Evolutionary conservation across 768 basidiomycete genomes (phyloP).

Genomic region (Naganishia vaughanmartiniae): DNA sequence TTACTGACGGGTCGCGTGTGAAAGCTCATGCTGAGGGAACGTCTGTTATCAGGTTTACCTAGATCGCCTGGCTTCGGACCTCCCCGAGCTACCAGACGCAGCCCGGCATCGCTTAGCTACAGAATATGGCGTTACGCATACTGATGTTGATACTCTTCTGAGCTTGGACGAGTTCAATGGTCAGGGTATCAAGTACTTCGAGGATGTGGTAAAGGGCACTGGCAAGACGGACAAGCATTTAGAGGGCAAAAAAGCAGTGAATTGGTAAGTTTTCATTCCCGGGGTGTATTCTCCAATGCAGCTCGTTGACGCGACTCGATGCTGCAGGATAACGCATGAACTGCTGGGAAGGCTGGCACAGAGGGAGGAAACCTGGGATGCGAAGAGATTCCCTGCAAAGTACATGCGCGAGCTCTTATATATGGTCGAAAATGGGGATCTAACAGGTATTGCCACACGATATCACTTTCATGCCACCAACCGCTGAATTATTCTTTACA

Average conservation of each 20-base stretch:
- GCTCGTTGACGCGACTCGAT: slow-evolving; percentile 53
- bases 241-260: slow-evolving; percentile 70
- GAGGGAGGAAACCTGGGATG: slow-evolving; percentile 60
- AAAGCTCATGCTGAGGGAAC: neutral
- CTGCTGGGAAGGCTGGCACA: slow-evolving; percentile 73
- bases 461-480: neutral
- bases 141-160: slow-evolving; percentile 74
- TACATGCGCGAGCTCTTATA: slow-evolving; percentile 77
- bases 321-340: slow-evolving; percentile 66
- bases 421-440: slow-evolving; percentile 62
- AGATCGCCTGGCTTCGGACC: slow-evolving; percentile 55
- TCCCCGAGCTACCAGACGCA: slow-evolving; percentile 75
- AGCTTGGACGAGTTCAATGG: slow-evolving; percentile 63
- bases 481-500: neutral
- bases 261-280: slow-evolving; percentile 67
- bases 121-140: slow-evolving; percentile 58
- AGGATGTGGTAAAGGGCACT: slow-evolving; percentile 62
- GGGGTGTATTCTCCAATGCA: neutral
- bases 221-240: neutral
- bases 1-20: neutral
- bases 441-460: slow-evolving; percentile 64
- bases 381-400: slow-evolving; percentile 62
- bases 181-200: slow-evolving; percentile 75
- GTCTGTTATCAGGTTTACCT: slow-evolving; percentile 61
- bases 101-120: slow-evolving; percentile 61